These are phyloP conservation scores for Musa troglodytarum DNA, from an alignment of 176 grass and related monocot genomes.

Conservation along the genomic window DNA sequence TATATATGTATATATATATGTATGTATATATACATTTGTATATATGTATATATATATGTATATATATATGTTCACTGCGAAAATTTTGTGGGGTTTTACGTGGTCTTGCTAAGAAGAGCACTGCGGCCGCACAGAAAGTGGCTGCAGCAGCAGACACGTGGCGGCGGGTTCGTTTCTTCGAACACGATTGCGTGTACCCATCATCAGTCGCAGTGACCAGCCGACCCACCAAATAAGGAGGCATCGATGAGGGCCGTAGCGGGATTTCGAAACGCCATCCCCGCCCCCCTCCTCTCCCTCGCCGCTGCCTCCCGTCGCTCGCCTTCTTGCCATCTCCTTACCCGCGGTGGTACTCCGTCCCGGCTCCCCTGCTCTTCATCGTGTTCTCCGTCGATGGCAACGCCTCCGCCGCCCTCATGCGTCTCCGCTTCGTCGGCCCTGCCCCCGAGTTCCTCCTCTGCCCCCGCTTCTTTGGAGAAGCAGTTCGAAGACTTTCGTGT, in stretches of 20 bases:
- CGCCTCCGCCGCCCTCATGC: conserved; percentile 8
- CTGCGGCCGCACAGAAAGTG: too few relatives aligned
- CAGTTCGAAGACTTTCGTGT: conserved; percentile 69
- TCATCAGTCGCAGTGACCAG: too few relatives aligned
- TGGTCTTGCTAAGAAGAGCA: too few relatives aligned
- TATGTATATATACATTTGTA: too few relatives aligned
- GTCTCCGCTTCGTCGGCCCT: conserved; percentile 8
- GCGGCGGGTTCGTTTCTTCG: too few relatives aligned
- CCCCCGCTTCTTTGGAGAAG: conserved; percentile 50
- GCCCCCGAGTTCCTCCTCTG: neutral
- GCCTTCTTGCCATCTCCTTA: neutral
- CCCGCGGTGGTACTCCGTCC: conserved; percentile 1
- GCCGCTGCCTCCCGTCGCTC: neutral
- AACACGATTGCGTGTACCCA: too few relatives aligned
- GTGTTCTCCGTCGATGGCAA: neutral
- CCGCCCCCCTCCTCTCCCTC: neutral
- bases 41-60: too few relatives aligned
- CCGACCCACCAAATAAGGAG: too few relatives aligned
- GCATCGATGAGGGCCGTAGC: conserved; percentile 26
- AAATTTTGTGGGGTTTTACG: too few relatives aligned
- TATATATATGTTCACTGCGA: too few relatives aligned
- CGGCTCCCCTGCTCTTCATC: conserved; percentile 24
- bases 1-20: too few relatives aligned
- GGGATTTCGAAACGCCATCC: conserved; percentile 34
- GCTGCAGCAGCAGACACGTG: too few relatives aligned